Conservation (phyloP, 768 basidiomycete genomes). For the Amylocystis lapponica region DNA sequence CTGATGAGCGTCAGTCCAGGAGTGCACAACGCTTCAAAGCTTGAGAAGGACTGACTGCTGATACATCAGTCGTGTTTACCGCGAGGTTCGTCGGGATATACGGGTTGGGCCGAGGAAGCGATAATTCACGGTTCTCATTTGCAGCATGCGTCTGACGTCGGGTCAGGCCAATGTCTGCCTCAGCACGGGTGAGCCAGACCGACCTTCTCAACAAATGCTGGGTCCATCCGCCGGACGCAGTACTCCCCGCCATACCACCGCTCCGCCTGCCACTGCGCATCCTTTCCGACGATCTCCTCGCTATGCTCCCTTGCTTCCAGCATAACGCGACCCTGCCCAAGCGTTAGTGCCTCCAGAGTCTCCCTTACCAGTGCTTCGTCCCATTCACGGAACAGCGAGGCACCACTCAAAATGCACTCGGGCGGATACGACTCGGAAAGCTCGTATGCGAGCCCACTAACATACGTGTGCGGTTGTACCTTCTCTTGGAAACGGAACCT, state of each 20-base stretch:
- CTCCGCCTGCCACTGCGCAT: constrained; percentile 31
- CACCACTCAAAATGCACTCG: constrained; percentile 11
- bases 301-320: constrained; percentile 33
- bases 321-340: constrained; percentile 32
- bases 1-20: constrained; percentile 15
- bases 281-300: constrained; percentile 17
- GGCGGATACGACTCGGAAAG: constrained; percentile 16
- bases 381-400: constrained; percentile 11
- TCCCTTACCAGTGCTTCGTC: constrained; percentile 16
- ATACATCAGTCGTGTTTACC: constrained; percentile 34
- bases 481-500: constrained; percentile 45
- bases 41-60: constrained; percentile 13
- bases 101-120: constrained; percentile 41
- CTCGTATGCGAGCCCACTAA: constrained; percentile 28
- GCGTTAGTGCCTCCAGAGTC: constrained; percentile 17
- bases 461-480: constrained; percentile 36
- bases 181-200: not conserved
- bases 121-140: constrained; percentile 26
- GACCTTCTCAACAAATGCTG: constrained; percentile 29
- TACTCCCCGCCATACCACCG: constrained; percentile 50
- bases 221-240: constrained; percentile 26
- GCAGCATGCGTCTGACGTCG: constrained; percentile 13
- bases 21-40: not conserved
- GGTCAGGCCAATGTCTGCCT: not conserved
- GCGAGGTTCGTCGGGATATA: constrained; percentile 45